These are phyloP conservation scores for Cymbopogon citratus DNA, from an alignment of 176 grass and related monocot genomes.

Conservation along the genomic window DNA sequence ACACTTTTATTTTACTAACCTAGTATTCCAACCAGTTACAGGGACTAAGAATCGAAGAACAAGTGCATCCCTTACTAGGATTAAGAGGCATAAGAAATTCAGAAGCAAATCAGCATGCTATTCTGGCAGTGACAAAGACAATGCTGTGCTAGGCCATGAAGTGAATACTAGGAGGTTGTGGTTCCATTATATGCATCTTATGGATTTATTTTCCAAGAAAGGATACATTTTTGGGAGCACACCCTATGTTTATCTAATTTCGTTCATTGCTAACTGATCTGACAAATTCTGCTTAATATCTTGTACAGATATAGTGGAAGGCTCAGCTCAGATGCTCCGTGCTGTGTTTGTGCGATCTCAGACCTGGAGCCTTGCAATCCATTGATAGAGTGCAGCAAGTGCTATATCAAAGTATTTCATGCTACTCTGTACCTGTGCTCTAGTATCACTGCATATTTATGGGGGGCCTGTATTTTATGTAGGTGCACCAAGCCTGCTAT, in stretches of 20 bases:
- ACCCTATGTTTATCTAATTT: slow-evolving; percentile 12
- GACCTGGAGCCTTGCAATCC: slow-evolving; percentile 66
- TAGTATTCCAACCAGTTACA: slow-evolving; percentile 30
- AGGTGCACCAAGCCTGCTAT: slow-evolving; percentile 99
- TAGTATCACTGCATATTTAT: slow-evolving; percentile 32
- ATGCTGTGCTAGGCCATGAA: slow-evolving; percentile 27
- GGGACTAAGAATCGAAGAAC: slow-evolving; percentile 29
- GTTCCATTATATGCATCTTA: slow-evolving; percentile 14
- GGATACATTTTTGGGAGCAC: neutral
- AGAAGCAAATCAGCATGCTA: slow-evolving; percentile 16
- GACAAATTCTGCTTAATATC: slow-evolving; percentile 29
- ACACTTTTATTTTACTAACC: slow-evolving; percentile 22
- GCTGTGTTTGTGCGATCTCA: slow-evolving; percentile 86
- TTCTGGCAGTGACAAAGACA: slow-evolving; percentile 20
- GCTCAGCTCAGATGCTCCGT: slow-evolving; percentile 50
- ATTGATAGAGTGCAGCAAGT: slow-evolving; percentile 68
- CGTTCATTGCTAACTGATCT: neutral
- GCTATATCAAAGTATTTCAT: slow-evolving; percentile 65
- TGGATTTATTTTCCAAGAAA: neutral
- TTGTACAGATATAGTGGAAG: slow-evolving; percentile 40
- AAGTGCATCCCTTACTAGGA: slow-evolving; percentile 21
- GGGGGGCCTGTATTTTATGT: slow-evolving; percentile 28
- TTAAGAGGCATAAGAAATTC: slow-evolving; percentile 25
- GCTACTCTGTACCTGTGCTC: slow-evolving; percentile 17
- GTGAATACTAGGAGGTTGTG: slow-evolving; percentile 44